These are phyloP conservation scores for Camelina neglecta DNA, from an alignment of 345 rosid species.

Conservation along the genomic window DNA sequence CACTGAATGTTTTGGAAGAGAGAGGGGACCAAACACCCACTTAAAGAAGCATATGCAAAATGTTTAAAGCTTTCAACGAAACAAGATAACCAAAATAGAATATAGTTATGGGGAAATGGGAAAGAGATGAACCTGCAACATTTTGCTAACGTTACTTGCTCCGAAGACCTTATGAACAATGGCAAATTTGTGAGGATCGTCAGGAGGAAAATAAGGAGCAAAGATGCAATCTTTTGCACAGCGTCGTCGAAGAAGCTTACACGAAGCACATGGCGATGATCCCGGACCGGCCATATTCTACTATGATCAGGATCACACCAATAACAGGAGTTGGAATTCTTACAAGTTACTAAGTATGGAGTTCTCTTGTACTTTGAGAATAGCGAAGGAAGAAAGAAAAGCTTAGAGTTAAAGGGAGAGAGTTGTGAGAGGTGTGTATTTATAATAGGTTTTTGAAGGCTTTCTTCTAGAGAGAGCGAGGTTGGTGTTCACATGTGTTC, in stretches of 20 bases:
- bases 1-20: no score
- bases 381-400: constrained; percentile 27
- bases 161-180: constrained; percentile 90
- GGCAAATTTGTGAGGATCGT: constrained; percentile 82
- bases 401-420: constrained; percentile 51
- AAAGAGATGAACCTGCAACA: constrained; percentile 67
- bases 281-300: constrained; percentile 53
- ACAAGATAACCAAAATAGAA: neutral
- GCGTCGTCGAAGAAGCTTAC: constrained; percentile 79
- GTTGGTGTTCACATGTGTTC: constrained; percentile 44
- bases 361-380: constrained; percentile 28
- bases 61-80: constrained; percentile 20
- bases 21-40: no score
- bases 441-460: constrained; percentile 56
- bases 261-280: constrained; percentile 85
- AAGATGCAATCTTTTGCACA: constrained; percentile 85
- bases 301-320: constrained; percentile 1
- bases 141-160: constrained; percentile 87
- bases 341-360: neutral
- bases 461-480: neutral
- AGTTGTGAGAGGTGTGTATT: constrained; percentile 45
- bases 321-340: neutral
- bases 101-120: constrained; percentile 1
- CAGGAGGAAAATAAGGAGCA: constrained; percentile 89
- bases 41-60: constrained; percentile 20